phyloP scores from a whole-genome alignment of 1,139 yeast species.

The Sugiyamaella paludigena region DNA sequence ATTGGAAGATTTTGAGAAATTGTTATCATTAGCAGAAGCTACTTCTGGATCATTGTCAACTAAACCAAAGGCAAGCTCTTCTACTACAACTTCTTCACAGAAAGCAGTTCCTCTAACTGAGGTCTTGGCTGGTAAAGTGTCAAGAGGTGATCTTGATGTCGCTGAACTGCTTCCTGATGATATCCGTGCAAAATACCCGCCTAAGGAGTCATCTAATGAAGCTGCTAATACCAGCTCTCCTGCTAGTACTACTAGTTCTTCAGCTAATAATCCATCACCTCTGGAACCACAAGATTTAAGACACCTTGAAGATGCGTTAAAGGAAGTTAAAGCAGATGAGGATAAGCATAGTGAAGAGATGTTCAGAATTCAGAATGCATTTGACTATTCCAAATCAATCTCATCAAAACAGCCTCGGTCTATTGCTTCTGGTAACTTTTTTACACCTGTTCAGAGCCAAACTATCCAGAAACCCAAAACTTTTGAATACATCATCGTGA shows the following conservation, averaged over 20 bases:
- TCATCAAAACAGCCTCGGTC: conserved; percentile 41
- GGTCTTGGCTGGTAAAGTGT: conserved; percentile 9
- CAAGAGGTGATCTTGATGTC: conserved; percentile 19
- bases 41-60: background rate
- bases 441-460: conserved; percentile 42
- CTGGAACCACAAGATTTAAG: conserved; percentile 18
- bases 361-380: conserved; percentile 52
- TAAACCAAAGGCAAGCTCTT: conserved; percentile 1
- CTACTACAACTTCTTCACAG: background rate
- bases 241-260: background rate
- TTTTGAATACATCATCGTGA: conserved; percentile 48
- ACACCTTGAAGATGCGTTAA: conserved; percentile 43
- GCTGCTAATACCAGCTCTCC: background rate
- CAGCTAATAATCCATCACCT: background rate
- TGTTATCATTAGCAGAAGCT: conserved; percentile 21
- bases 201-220: background rate
- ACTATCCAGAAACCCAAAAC: conserved; percentile 10
- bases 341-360: conserved; percentile 44
- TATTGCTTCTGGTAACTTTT: conserved; percentile 48
- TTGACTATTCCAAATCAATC: conserved; percentile 49
- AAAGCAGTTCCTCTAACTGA: background rate
- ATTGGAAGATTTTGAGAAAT: conserved; percentile 20
- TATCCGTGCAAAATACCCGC: conserved; percentile 16
- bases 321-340: conserved; percentile 44
- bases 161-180: conserved; percentile 25